phyloP scores from a whole-genome alignment of 768 basidiomycete species.

The Lepiota subincarnata region DNA sequence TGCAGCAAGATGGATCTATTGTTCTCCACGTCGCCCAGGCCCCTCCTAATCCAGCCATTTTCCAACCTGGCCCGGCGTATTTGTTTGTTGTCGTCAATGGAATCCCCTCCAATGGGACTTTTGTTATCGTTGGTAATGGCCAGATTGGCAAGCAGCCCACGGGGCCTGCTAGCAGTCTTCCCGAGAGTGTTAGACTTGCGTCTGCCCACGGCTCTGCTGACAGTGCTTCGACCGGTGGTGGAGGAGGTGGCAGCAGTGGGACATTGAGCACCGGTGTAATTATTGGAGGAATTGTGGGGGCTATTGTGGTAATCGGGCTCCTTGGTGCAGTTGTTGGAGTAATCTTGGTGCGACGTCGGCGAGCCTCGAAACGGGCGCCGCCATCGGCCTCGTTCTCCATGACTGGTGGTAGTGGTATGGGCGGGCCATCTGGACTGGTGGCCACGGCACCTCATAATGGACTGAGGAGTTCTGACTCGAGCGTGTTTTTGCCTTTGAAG shows the following conservation, averaged over 20 bases:
- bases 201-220: constrained; percentile 32
- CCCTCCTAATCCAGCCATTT: constrained; percentile 79
- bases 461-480: constrained; percentile 52
- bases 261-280: not conserved
- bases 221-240: not conserved
- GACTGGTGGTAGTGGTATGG: constrained; percentile 18
- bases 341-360: constrained; percentile 12
- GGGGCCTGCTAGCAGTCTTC: constrained; percentile 40
- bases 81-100: constrained; percentile 81
- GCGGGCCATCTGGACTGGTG: constrained; percentile 19
- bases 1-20: constrained; percentile 78
- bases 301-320: constrained; percentile 13
- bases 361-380: constrained; percentile 4
- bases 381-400: constrained; percentile 12
- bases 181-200: constrained; percentile 41
- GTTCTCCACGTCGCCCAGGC: constrained; percentile 77
- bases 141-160: constrained; percentile 67
- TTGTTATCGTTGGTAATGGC: constrained; percentile 78
- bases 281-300: constrained; percentile 13
- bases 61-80: constrained; percentile 86
- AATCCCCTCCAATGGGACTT: constrained; percentile 75
- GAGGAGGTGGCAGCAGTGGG: not conserved
- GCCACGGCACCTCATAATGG: not conserved
- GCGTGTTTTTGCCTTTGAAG: constrained; percentile 66
- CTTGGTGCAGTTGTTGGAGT: constrained; percentile 14